Conservation (phyloP, 2,329 filamentous ascomycete species). For the Fusarium lateritium region DNA sequence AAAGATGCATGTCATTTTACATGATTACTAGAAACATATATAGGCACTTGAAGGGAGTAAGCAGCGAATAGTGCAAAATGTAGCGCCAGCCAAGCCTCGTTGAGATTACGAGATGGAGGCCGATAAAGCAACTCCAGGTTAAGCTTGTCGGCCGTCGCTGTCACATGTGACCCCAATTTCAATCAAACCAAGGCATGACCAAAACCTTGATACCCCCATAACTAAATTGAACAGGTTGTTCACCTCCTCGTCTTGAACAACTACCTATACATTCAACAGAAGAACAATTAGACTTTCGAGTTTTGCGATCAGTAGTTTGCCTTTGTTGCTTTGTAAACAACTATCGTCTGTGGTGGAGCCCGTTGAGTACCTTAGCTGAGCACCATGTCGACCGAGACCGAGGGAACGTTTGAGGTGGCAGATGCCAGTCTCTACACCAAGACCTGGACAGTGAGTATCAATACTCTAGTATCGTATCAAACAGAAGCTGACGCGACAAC, state of each 20-base stretch:
- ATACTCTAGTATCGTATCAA: constrained; percentile 2
- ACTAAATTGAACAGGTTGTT: not conserved
- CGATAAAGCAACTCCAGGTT: constrained; percentile 32
- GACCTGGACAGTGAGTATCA: constrained; percentile 68
- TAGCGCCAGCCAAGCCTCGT: constrained; percentile 17
- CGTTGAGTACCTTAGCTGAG: not conserved
- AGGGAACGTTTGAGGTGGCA: constrained; percentile 65
- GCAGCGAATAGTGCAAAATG: not conserved
- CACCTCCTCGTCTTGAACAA: constrained; percentile 1
- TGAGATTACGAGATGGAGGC: constrained; percentile 10
- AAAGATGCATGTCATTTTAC: not conserved
- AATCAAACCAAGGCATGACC: constrained; percentile 33
- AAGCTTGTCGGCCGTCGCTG: constrained; percentile 30
- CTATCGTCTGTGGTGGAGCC: not conserved
- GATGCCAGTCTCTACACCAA: constrained; percentile 67
- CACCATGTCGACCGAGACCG: constrained; percentile 60
- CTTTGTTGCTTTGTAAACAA: not conserved
- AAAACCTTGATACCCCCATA: not conserved
- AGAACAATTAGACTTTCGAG: not conserved
- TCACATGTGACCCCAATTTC: constrained; percentile 41
- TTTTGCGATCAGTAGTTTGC: not conserved
- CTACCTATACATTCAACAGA: not conserved
- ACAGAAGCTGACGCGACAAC: constrained; percentile 24
- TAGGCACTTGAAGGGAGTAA: not conserved
- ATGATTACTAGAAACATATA: not conserved